Conservation (phyloP, 306 rosid genomes). For the Oxytropis ochrocephala region DNA sequence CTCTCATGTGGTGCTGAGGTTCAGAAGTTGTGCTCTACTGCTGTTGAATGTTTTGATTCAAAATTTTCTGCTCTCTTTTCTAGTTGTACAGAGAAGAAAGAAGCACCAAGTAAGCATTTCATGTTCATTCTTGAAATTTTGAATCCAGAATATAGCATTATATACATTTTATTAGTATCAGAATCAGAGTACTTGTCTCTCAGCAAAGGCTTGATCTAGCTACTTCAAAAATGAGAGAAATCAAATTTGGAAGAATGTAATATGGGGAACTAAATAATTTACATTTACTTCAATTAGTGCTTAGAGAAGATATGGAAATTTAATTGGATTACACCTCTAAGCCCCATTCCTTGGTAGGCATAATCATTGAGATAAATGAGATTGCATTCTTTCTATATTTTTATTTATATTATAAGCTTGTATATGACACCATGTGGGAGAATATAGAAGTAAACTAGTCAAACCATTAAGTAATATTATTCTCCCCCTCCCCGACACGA, state of each 20-base stretch:
- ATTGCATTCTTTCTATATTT: neutral
- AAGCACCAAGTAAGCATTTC: slow-evolving; percentile 49
- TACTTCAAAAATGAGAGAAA: neutral
- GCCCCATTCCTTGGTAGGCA: neutral
- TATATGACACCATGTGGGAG: neutral
- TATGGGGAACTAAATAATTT: neutral
- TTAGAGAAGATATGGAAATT: neutral
- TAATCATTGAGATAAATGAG: neutral
- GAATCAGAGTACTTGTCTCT: neutral
- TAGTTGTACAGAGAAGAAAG: slow-evolving; percentile 33
- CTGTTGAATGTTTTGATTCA: slow-evolving; percentile 58
- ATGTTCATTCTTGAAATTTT: slow-evolving; percentile 2
- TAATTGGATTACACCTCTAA: neutral
- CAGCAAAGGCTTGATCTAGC: neutral
- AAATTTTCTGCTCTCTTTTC: slow-evolving; percentile 33
- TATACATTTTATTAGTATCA: neutral
- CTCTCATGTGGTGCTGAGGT: slow-evolving; percentile 85
- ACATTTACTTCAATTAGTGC: neutral
- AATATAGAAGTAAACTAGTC: neutral
- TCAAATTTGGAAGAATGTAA: neutral
- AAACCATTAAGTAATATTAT: neutral
- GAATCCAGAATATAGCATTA: slow-evolving; percentile 14
- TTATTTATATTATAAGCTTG: neutral
- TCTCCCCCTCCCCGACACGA: neutral
- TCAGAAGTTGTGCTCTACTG: slow-evolving; percentile 72